These are phyloP conservation scores for Capsella bursapastoris DNA, from an alignment of 345 rosid genomes.

Conservation along the genomic window DNA sequence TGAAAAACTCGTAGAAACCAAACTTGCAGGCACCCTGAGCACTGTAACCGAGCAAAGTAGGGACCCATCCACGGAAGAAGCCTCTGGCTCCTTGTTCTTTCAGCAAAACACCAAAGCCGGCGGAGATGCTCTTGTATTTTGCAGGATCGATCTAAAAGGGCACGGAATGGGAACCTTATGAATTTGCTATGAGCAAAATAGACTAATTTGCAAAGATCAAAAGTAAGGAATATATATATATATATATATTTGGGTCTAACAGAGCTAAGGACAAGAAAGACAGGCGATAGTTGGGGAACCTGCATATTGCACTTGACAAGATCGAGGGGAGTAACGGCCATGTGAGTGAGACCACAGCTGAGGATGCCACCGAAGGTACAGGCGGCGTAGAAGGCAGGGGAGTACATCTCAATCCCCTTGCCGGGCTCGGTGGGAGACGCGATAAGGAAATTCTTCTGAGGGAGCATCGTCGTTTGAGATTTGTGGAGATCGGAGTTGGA, in stretches of 20 bases:
- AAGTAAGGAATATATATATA: no score
- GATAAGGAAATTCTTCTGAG: slow-evolving; percentile 37
- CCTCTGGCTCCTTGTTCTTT: slow-evolving; percentile 72
- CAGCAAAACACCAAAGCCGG: slow-evolving; percentile 70
- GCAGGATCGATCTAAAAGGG: slow-evolving; percentile 64
- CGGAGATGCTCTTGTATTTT: slow-evolving; percentile 75
- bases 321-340: slow-evolving; percentile 72
- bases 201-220: no score
- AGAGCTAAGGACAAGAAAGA: background rate
- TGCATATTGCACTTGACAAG: slow-evolving; percentile 83
- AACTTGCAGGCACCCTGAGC: slow-evolving; percentile 86
- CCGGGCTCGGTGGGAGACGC: slow-evolving; percentile 60
- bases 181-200: background rate
- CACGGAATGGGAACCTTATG: background rate
- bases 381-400: slow-evolving; percentile 70
- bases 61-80: slow-evolving; percentile 76
- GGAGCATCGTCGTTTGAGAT: slow-evolving; percentile 13
- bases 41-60: slow-evolving; percentile 74
- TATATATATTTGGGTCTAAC: no score
- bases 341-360: slow-evolving; percentile 74
- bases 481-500: slow-evolving; percentile 24
- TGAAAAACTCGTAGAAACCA: slow-evolving; percentile 78
- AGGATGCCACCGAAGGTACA: slow-evolving; percentile 66
- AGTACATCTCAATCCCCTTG: slow-evolving; percentile 63
- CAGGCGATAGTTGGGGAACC: slow-evolving; percentile 38